These are phyloP conservation scores for Cunninghamia lanceolata DNA, from an alignment of 75 land plant species.

Conservation along the genomic window DNA sequence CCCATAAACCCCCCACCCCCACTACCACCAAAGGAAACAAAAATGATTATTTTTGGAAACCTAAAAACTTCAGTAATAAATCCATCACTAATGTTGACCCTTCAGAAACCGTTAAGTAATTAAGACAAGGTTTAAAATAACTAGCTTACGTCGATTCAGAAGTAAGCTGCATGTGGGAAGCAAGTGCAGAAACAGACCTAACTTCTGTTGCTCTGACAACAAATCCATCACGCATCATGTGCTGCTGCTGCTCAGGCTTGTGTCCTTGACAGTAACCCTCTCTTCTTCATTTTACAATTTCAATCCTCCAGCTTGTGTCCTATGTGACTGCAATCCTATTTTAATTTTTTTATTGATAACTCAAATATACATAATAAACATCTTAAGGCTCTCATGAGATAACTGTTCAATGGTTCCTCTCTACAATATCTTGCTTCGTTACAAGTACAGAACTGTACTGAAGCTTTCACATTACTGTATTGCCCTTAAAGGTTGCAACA, in stretches of 20 bases:
- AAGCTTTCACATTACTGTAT: background rate
- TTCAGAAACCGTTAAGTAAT: background rate
- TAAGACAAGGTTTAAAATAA: background rate
- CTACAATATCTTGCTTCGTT: background rate
- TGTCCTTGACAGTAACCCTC: background rate
- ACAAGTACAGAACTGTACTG: background rate
- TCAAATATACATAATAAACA: background rate
- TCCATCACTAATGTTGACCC: background rate
- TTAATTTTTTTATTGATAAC: background rate
- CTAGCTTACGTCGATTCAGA: slow-evolving; percentile 53
- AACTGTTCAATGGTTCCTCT: background rate
- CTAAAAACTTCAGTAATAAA: background rate
- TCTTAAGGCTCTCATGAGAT: background rate
- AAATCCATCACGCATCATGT: slow-evolving; percentile 63
- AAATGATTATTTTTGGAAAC: background rate
- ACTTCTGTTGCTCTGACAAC: slow-evolving; percentile 61
- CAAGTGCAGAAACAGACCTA: slow-evolving; percentile 69
- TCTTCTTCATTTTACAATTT: background rate
- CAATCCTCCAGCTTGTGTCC: background rate
- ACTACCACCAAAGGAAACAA: background rate
- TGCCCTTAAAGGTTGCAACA: background rate
- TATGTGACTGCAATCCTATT: background rate
- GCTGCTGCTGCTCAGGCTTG: background rate
- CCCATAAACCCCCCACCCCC: background rate
- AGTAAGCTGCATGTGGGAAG: slow-evolving; percentile 68